Conservation (phyloP, 495 filamentous ascomycete genomes). For the Podospora fimiseda region DNA sequence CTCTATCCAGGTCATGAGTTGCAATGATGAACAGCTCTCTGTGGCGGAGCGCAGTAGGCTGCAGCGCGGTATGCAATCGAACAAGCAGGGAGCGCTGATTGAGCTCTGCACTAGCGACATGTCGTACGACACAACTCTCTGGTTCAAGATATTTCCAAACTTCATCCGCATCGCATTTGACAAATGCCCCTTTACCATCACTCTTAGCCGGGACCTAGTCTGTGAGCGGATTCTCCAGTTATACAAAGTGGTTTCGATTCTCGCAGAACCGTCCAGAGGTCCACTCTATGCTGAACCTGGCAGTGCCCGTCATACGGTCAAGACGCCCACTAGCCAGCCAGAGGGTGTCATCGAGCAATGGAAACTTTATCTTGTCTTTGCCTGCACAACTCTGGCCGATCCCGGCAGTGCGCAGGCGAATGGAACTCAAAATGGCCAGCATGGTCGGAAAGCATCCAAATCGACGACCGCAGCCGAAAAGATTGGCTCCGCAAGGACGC, state of each 20-base stretch:
- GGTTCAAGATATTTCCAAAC: conserved; percentile 97
- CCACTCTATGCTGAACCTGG: conserved; percentile 47
- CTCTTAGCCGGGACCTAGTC: conserved; percentile 81
- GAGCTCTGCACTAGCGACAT: conserved; percentile 95
- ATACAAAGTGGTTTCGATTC: conserved; percentile 69
- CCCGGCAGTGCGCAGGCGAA: conserved; percentile 61
- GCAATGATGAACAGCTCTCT: conserved; percentile 88
- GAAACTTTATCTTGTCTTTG: conserved; percentile 97
- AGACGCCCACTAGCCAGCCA: conserved; percentile 66
- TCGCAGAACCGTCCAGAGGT: conserved; percentile 67
- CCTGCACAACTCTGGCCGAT: conserved; percentile 89
- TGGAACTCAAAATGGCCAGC: conserved; percentile 58
- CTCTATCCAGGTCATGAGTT: conserved; percentile 77
- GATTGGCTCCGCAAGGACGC: conserved; percentile 75
- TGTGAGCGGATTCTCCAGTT: conserved; percentile 88
- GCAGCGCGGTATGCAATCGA: conserved; percentile 82
- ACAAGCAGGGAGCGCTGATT: conserved; percentile 76
- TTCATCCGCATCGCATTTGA: conserved; percentile 87
- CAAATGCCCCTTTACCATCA: conserved; percentile 83
- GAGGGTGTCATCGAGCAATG: conserved; percentile 93
- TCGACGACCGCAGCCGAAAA: conserved; percentile 66
- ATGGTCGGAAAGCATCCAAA: conserved; percentile 79
- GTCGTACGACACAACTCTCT: conserved; percentile 87
- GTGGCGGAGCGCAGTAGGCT: conserved; percentile 88
- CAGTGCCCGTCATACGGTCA: conserved; percentile 41